Evolutionary conservation across 2,329 filamentous ascomycete genomes (phyloP).

Genomic region (Fusarium ambrosium): DNA sequence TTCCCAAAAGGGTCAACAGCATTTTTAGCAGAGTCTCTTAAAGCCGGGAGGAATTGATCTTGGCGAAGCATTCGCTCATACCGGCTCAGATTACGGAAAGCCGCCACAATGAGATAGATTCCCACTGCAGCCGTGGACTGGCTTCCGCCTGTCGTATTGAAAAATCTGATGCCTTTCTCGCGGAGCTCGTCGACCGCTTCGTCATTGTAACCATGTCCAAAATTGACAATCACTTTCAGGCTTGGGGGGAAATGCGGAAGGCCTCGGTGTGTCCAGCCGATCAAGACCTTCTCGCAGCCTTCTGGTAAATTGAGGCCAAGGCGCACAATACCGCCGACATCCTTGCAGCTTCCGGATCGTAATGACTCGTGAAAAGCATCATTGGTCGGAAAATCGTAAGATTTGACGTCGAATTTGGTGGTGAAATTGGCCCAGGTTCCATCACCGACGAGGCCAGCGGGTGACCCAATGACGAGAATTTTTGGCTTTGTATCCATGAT

Average conservation of each 20-base stretch:
- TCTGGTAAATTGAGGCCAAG: background rate
- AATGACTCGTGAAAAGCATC: background rate
- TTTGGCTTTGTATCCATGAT: background rate
- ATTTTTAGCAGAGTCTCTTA: background rate
- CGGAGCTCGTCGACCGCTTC: background rate
- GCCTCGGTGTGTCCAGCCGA: background rate
- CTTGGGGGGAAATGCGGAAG: background rate
- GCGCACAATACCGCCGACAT: background rate
- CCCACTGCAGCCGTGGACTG: background rate
- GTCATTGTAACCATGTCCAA: background rate
- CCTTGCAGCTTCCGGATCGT: background rate
- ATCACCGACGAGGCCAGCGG: background rate
- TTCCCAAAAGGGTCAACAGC: background rate
- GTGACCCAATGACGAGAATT: background rate
- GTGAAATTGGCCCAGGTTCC: background rate
- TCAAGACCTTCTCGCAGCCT: background rate
- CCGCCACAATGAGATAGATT: background rate
- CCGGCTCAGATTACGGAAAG: background rate
- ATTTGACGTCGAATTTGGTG: background rate
- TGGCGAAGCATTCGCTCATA: background rate
- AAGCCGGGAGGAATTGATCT: background rate
- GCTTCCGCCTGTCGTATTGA: background rate
- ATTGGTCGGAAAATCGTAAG: background rate
- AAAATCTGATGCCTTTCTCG: background rate
- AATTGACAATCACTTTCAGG: background rate